Base-by-base conservation (phyloP, 2,329 filamentous ascomycete species). In the Colletotrichum sp. region DNA sequence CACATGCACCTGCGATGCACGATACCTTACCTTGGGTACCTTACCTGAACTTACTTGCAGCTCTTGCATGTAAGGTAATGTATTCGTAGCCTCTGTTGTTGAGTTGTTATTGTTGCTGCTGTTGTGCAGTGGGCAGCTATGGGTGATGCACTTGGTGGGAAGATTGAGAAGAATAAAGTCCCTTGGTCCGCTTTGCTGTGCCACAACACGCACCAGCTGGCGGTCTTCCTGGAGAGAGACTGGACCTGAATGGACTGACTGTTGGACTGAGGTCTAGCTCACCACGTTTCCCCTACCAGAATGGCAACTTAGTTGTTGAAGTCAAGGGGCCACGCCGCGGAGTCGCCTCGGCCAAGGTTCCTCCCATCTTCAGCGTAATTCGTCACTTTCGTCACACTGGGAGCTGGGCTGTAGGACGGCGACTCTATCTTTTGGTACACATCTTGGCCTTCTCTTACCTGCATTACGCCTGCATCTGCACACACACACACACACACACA, bases 171-270 rank as follows among this genome's bases (percentile, higher is more conserved):
- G 59, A 28, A 13, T 5, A 30, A 62, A 15, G 28, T n/a, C 59
- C 4, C 49, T 15, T 59, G 13, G 64, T 34, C 26, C 21, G 12
- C 66, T 24, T 57, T 55, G 63, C 72, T 75, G 63, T 75, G 69
- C 69, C 69, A 68, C 72, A 52, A 72, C 72, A 75, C 69, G 69
- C 55, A 66, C 69, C 69, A 44, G 69, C 26, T 5, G 55, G 72
- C 34, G 30, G 62, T 72, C 69, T 69, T 60, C 26, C 52, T 32
- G 24, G 30, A 21, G 21, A 28, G 28, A 30, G 39, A 44, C 44
- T 55, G 44, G 44, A 55, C 65, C 26, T 57, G n/a, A 16, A 65
- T 10, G 39, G 39, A 44, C 36, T 9, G 36, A 8, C 16, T 18
- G 36, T 7, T 32, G 15, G 60, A 64, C 16, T 64, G 60, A 64